Base-by-base conservation (phyloP, 1,139 yeast species). In the Zygoascus meyerae region DNA sequence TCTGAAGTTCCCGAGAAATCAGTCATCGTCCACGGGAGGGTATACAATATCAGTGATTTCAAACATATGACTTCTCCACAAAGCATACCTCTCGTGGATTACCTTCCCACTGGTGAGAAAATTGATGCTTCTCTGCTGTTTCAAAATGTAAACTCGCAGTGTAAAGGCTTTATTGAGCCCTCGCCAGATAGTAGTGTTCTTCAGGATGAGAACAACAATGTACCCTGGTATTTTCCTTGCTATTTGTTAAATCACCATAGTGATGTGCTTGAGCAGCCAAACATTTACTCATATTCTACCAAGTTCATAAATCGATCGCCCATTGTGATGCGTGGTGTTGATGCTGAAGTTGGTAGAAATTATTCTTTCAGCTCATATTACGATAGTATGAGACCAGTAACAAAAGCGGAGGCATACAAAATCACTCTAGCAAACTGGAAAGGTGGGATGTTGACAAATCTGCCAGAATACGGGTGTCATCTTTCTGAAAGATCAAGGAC, bases 161-260 rank as follows among this genome's bases (percentile, higher is more conserved):
- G 96, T 65, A 79, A 78, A 61, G 79, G 78, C 18, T 70, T 86
- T 51, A 81, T 86, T 41, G 69, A 62, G 12, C 89, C 94, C 42
- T 74, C 76, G 51, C 77, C 71, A 12, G 75, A 78, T 3, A 44
- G 61, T 75, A 82, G 58, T 55, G 48, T 57, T 9, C 52, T 50
- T 9, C 49, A 43, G 8, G 53, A 71, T 50, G 69, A 68, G 21
- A 74, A 73, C 36, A 72, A 74, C 16, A 78, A 79, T 30, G 65
- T 85, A 48, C 94, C 95, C 2, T 85, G 94, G 92, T 87, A 86
- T 64, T 85, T 83, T 81, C 95, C 95, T 8, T 86, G 95, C 65
- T 77, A 78, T 54, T n/a, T n/a, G n/a, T n/a, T n/a, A n/a, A n/a
- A n/a, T n/a, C n/a, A n/a, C n/a, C n/a, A n/a, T n/a, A n/a, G n/a